These are phyloP conservation scores for Handroanthus guayacan DNA, from an alignment of 257 asterid genomes.

Conservation along the genomic window DNA sequence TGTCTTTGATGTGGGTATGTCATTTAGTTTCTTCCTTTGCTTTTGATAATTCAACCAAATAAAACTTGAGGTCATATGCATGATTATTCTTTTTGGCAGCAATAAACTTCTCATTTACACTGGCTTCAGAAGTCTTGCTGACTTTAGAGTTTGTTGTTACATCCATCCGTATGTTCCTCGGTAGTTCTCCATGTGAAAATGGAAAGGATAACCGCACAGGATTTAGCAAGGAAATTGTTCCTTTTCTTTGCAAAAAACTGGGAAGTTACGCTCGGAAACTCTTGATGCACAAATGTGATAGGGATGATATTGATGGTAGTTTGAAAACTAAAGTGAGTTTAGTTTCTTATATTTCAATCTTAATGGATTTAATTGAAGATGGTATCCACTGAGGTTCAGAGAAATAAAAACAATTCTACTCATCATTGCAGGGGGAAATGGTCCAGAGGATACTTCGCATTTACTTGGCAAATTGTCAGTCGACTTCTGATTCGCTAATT, in stretches of 20 bases:
- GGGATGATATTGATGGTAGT: constrained; percentile 55
- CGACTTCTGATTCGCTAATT: constrained; percentile 67
- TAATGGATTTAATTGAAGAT: constrained; percentile 24
- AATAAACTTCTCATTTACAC: constrained; percentile 64
- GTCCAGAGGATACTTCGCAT: constrained; percentile 81
- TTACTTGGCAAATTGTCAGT: constrained; percentile 67
- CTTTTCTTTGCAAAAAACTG: constrained; percentile 63
- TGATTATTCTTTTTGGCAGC: constrained; percentile 57
- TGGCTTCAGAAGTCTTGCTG: constrained; percentile 78
- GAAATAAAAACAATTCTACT: constrained; percentile 28
- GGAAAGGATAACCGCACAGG: constrained; percentile 48
- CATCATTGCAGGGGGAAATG: constrained; percentile 75
- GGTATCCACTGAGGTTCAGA: constrained; percentile 6
- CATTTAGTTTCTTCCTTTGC: constrained; percentile 27
- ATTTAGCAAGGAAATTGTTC: constrained; percentile 57
- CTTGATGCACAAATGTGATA: constrained; percentile 68
- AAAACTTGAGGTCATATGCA: constrained; percentile 23
- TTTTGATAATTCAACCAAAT: constrained; percentile 13
- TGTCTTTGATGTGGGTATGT: constrained; percentile 69
- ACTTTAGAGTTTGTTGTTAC: constrained; percentile 59
- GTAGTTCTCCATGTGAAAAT: constrained; percentile 47
- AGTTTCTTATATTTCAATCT: constrained; percentile 31
- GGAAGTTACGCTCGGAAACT: constrained; percentile 69
- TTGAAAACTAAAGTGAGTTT: constrained; percentile 62
- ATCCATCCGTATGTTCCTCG: constrained; percentile 61